Conservation (phyloP, 1,284 basidiomycete species). For the Cryptococcus wingfieldii region DNA sequence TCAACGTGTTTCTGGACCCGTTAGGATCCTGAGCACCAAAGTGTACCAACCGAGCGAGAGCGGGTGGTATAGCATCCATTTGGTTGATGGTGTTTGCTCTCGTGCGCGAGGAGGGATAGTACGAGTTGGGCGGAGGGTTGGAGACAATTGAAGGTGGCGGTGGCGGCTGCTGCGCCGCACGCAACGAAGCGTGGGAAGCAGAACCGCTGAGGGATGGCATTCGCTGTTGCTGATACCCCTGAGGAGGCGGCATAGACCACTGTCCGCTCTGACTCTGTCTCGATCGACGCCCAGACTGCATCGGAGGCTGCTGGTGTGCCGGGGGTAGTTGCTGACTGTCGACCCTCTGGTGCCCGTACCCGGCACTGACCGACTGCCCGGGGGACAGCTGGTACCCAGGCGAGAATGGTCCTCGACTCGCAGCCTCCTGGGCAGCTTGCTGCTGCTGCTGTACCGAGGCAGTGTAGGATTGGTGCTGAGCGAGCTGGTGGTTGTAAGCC, state of each 20-base stretch:
- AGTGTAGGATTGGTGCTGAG: slow-evolving; percentile 89
- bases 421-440: slow-evolving; percentile 14
- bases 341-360: slow-evolving; percentile 9
- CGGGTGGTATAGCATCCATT: slow-evolving; percentile 86
- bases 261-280: neutral
- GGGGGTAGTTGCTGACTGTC: slow-evolving; percentile 17
- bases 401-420: slow-evolving; percentile 33
- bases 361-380: slow-evolving; percentile 5
- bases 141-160: slow-evolving; percentile 47
- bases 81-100: slow-evolving; percentile 81
- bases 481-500: slow-evolving; percentile 87
- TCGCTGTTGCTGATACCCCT: slow-evolving; percentile 29
- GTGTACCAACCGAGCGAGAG: slow-evolving; percentile 77
- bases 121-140: slow-evolving; percentile 55
- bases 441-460: slow-evolving; percentile 56
- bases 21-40: slow-evolving; percentile 73
- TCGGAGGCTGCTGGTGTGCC: slow-evolving; percentile 12
- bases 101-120: slow-evolving; percentile 60
- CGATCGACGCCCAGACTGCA: slow-evolving; percentile 20
- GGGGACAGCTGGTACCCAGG: slow-evolving; percentile 29
- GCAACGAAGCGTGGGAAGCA: slow-evolving; percentile 21
- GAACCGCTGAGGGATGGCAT: slow-evolving; percentile 24
- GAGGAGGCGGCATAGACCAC: slow-evolving; percentile 19
- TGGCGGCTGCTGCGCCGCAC: slow-evolving; percentile 24
- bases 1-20: slow-evolving; percentile 67